Evolutionary conservation across 148 eudicot genomes (phyloP).

Genomic region (Rhododendron vialii): DNA sequence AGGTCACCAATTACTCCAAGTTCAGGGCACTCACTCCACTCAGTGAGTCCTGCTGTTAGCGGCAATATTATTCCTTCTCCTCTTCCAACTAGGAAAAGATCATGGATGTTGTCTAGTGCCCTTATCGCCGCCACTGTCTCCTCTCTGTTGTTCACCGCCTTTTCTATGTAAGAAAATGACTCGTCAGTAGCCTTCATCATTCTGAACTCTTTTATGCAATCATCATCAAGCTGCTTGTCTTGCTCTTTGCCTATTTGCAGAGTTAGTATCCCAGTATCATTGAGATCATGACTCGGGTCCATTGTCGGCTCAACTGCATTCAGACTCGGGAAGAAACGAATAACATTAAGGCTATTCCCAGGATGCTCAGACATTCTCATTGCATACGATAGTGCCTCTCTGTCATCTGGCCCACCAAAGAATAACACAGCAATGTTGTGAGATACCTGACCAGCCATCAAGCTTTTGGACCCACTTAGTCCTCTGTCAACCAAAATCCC

Average conservation of each 20-base stretch:
- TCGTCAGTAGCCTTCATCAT: constrained; percentile 5
- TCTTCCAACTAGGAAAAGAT: constrained; percentile 29
- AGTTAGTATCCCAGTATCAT: constrained; percentile 2
- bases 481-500: constrained; percentile 36
- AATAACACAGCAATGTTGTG: constrained; percentile 41
- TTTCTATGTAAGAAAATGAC: constrained; percentile 20
- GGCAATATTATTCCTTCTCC: constrained; percentile 23
- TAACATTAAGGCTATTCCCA: constrained; percentile 32
- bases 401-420: constrained; percentile 71
- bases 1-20: constrained; percentile 35
- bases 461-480: constrained; percentile 23
- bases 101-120: constrained; percentile 17
- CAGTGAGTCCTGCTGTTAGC: constrained; percentile 31
- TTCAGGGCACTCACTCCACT: constrained; percentile 45
- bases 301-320: neutral
- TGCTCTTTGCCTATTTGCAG: constrained; percentile 8
- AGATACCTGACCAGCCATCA: constrained; percentile 4
- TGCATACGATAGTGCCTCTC: constrained; percentile 65
- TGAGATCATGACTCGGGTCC: neutral
- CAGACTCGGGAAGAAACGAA: constrained; percentile 36
- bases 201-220: constrained; percentile 20
- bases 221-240: constrained; percentile 24
- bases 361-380: constrained; percentile 47
- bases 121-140: constrained; percentile 22
- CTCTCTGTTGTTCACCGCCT: constrained; percentile 18